phyloP scores from a whole-genome alignment of 805 yeast genomes.

The Candida endomychidarum region DNA sequence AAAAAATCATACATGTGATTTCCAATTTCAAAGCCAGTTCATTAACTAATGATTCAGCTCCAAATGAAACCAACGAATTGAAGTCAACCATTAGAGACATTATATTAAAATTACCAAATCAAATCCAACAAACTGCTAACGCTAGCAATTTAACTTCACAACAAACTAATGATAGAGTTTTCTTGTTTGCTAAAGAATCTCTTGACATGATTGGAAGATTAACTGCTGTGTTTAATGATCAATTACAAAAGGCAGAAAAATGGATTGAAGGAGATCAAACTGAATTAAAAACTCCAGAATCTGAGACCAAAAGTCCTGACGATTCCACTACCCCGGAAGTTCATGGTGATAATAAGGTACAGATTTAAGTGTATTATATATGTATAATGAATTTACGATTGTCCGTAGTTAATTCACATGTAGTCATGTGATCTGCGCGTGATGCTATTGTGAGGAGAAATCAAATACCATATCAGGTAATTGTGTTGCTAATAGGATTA shows the following conservation, averaged over 20 bases:
- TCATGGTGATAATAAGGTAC: constrained; percentile 9
- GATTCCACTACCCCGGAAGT: constrained; percentile 1
- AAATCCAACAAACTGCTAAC: constrained; percentile 43
- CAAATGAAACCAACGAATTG: constrained; percentile 23
- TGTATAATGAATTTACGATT: too few relatives aligned
- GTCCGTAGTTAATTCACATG: too few relatives aligned
- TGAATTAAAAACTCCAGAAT: background rate
- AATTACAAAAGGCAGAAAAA: constrained; percentile 77
- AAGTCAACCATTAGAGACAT: constrained; percentile 78
- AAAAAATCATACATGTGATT: constrained; percentile 81
- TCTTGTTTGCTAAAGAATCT: constrained; percentile 85
- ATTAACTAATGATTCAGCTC: constrained; percentile 49
- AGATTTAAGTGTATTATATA: background rate
- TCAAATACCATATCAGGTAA: too few relatives aligned
- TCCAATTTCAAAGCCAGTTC: constrained; percentile 60
- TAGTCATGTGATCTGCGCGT: too few relatives aligned
- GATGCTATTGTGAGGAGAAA: too few relatives aligned
- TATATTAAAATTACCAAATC: constrained; percentile 66
- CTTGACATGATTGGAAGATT: constrained; percentile 82
- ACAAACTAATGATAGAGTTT: constrained; percentile 59
- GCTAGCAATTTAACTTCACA: constrained; percentile 17
- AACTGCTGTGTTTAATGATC: constrained; percentile 81
- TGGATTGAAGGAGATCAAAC: constrained; percentile 54
- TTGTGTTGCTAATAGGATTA: too few relatives aligned
- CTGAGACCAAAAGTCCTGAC: background rate